Conservation (phyloP, 75 land plant species). For the Cupressus sempervirens region DNA sequence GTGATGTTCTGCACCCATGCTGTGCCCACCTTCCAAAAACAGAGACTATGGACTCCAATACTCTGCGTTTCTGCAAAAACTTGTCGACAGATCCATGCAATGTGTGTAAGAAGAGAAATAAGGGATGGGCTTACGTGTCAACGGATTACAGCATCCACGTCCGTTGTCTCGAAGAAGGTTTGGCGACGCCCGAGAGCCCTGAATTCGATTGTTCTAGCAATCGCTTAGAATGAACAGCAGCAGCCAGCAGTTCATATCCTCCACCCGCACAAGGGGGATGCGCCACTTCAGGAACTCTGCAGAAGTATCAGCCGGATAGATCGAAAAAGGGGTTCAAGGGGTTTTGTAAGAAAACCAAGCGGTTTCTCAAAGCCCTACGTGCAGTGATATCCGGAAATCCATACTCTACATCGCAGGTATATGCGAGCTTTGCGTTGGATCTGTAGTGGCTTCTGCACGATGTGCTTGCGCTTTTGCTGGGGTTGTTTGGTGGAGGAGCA, state of each 20-base stretch:
- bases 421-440: no score
- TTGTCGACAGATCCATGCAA: constrained; percentile 12
- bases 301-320: background rate
- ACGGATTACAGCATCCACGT: constrained; percentile 27
- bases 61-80: constrained; percentile 15
- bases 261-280: no score
- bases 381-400: constrained; percentile 60
- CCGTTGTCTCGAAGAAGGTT: constrained; percentile 45
- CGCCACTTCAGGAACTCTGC: constrained; percentile 24
- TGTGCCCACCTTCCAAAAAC: constrained; percentile 9
- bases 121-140: constrained; percentile 25
- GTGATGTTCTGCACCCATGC: constrained; percentile 37
- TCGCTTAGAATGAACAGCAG: background rate
- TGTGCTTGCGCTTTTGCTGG: no score
- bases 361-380: constrained; percentile 38
- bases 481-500: no score
- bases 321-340: background rate
- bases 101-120: no score
- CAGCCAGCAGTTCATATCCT: background rate
- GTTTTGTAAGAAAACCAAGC: constrained; percentile 38
- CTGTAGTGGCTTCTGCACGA: no score
- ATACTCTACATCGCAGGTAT: no score
- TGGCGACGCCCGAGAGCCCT: constrained; percentile 40
- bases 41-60: background rate
- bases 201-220: constrained; percentile 32